These are phyloP conservation scores for Mycena epipterygia DNA, from an alignment of 768 basidiomycete species.

Conservation along the genomic window DNA sequence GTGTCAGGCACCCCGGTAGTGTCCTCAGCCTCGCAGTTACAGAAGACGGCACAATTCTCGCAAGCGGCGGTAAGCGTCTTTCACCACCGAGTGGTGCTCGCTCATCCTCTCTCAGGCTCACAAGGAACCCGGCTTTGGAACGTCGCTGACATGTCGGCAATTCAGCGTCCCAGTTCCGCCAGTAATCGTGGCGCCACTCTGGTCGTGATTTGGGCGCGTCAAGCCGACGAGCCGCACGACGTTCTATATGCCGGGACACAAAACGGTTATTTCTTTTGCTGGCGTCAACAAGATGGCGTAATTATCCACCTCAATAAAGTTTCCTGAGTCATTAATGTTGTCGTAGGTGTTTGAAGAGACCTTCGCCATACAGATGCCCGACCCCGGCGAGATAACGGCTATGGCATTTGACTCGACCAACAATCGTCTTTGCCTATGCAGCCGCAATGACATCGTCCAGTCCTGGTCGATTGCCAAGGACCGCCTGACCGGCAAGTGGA, in stretches of 20 bases:
- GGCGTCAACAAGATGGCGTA: slow-evolving; percentile 15
- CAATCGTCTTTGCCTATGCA: slow-evolving; percentile 17
- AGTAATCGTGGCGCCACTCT: slow-evolving; percentile 13
- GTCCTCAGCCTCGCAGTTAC: slow-evolving; percentile 18
- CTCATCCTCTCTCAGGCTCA: slow-evolving; percentile 12
- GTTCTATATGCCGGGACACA: slow-evolving; percentile 17
- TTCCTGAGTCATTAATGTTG: slow-evolving; percentile 5
- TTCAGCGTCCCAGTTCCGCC: neutral
- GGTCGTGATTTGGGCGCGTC: slow-evolving; percentile 14
- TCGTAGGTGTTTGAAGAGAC: slow-evolving; percentile 19
- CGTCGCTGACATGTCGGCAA: neutral
- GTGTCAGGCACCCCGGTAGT: slow-evolving; percentile 7
- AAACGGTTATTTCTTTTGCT: slow-evolving; percentile 17
- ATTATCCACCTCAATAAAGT: neutral
- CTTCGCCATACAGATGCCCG: slow-evolving; percentile 10
- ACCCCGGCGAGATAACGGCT: slow-evolving; percentile 9
- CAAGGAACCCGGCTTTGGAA: slow-evolving; percentile 19
- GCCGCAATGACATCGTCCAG: slow-evolving; percentile 12
- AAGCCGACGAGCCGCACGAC: slow-evolving; percentile 4
- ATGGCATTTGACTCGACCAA: slow-evolving; percentile 21
- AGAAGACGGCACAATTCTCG: slow-evolving; percentile 17
- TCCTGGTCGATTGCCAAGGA: slow-evolving; percentile 13
- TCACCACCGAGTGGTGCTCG: neutral
- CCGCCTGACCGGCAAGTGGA: slow-evolving; percentile 10
- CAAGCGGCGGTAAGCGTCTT: slow-evolving; percentile 22